phyloP scores from a whole-genome alignment of 257 asterid species.

The Lantana camara region DNA sequence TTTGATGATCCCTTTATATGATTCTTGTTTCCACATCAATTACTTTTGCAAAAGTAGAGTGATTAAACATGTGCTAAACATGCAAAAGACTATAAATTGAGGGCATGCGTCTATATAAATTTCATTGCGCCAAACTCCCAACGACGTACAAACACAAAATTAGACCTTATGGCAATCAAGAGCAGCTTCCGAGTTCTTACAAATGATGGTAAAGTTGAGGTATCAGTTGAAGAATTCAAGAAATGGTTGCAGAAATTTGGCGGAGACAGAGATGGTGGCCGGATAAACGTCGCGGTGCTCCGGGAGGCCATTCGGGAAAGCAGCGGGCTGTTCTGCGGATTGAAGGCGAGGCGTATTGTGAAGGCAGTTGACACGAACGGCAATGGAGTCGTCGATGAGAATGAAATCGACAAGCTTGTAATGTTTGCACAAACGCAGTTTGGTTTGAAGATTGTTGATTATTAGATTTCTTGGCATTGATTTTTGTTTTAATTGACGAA shows the following conservation, averaged over 20 bases:
- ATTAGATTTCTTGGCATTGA: neutral
- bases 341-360: neutral
- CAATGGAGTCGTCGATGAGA: neutral
- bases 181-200: too few relatives aligned
- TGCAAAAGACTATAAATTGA: too few relatives aligned
- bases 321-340: neutral
- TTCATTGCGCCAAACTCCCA: too few relatives aligned
- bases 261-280: neutral
- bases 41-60: too few relatives aligned
- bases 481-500: neutral
- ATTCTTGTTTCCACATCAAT: too few relatives aligned
- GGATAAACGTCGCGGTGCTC: neutral
- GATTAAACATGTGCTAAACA: too few relatives aligned
- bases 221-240: neutral
- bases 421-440: neutral
- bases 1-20: too few relatives aligned
- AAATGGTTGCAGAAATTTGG: neutral
- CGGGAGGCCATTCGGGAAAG: neutral
- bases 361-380: neutral
- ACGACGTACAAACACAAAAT: neutral
- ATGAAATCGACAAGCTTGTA: neutral
- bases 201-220: too few relatives aligned
- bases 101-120: too few relatives aligned
- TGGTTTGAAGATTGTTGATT: neutral
- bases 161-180: neutral